phyloP scores from a whole-genome alignment of 2,329 filamentous ascomycete genomes.

The Scedosporium dehoogii region DNA sequence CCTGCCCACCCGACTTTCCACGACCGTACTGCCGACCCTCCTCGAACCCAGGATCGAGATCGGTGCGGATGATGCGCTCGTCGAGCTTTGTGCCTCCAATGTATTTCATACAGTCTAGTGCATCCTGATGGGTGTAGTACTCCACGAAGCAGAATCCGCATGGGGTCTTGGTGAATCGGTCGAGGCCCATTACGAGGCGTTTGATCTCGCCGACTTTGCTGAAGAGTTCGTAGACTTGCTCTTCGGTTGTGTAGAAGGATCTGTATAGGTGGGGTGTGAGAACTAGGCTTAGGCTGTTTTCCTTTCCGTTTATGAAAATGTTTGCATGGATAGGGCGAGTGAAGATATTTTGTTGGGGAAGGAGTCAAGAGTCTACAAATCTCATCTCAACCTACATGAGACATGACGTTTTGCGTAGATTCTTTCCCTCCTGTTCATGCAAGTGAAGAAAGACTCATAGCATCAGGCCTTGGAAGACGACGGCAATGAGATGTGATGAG shows the following conservation, averaged over 20 bases:
- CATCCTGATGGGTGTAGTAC: constrained; percentile 96
- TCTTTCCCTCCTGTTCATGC: neutral
- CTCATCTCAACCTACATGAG: neutral
- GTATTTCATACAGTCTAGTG: constrained; percentile 97
- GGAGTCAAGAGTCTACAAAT: neutral
- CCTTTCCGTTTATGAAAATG: neutral
- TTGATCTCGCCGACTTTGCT: constrained; percentile 97
- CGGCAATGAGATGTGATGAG: neutral
- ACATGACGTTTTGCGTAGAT: neutral
- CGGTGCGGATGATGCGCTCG: constrained; percentile 90
- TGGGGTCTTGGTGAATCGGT: constrained; percentile 93
- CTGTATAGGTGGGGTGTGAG: constrained; percentile 29
- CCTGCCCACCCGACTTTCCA: constrained; percentile 92
- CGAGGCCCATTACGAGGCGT: constrained; percentile 92
- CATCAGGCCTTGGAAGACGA: too few relatives aligned
- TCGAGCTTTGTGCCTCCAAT: constrained; percentile 96
- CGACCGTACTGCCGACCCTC: constrained; percentile 94
- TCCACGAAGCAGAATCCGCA: constrained; percentile 99
- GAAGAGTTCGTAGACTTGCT: constrained; percentile 97
- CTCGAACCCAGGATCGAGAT: constrained; percentile 89
- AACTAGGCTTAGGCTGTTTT: neutral
- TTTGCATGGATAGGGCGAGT: neutral
- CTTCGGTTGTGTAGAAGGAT: constrained; percentile 97
- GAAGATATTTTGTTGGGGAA: neutral
- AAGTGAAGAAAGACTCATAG: neutral